Base-by-base conservation (phyloP, 805 yeast species). In the Spathaspora passalidarum region DNA sequence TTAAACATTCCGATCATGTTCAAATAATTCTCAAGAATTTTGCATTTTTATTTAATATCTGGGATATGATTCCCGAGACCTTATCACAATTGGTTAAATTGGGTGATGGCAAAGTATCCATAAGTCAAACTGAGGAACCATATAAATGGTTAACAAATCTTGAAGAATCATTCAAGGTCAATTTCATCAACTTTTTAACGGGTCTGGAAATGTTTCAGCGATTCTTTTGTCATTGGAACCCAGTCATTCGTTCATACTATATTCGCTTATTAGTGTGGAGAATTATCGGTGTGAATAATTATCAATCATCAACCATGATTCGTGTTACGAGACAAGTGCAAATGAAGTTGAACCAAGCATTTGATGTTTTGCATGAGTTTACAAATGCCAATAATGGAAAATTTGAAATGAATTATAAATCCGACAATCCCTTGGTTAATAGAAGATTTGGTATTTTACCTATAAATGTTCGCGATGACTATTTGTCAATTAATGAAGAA, bases 171-270 rank as follows among this genome's bases (percentile, higher is more conserved):
- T 57, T 76, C 40, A 72, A 81, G 48, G 67, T 71, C 55, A 77
- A 77, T 53, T 63, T 82, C 43, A 66, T 80, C 4, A 56, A 63
- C 16, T 85, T 85, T 82, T 59, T 87, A 26, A 63, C 84, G 6
- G 71, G 78, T 3, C 59, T 67, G 3, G 53, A 57, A 1, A 65
- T 69, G 26, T 87, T 91, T 84, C 63, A 63, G 26, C 66, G 71
- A 40, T 78, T 77, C 49, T 81, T 88, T 56, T 76, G 82, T 32
- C 95, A 89, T 62, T 89, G 95, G 88, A 78, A 82, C 56, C 90
- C 96, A 2, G 62, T 88, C 14, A 82, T 87, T 19, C 69, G 96
- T 32, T 76, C 85, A 3, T 86, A 82, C 56, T 88, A 82, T 60
- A 70, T 78, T 40, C 69, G 90, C 35, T 69, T 88, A 18, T 48